These are phyloP conservation scores for Hypoxylon sp. DNA, from an alignment of 2,329 filamentous ascomycete species.

Conservation along the genomic window DNA sequence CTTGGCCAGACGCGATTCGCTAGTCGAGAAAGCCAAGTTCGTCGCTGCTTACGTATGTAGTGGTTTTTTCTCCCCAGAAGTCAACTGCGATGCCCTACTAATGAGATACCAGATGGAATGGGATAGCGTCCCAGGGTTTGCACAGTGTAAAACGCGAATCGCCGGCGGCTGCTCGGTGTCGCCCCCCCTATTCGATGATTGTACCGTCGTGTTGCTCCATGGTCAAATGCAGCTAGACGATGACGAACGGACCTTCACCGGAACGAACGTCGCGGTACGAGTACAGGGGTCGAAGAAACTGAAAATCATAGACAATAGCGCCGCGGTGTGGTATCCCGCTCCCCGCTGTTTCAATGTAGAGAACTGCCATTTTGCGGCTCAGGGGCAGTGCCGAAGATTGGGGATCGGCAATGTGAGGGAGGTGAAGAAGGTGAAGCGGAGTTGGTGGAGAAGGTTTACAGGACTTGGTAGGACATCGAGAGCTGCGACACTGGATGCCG, in stretches of 20 bases:
- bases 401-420: conserved; percentile 18
- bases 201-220: conserved; percentile 5
- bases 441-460: conserved; percentile 6
- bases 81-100: neutral
- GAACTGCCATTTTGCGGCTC: conserved; percentile 1
- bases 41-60: neutral
- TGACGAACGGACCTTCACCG: neutral
- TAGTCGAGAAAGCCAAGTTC: neutral
- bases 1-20: neutral
- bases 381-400: conserved; percentile 11
- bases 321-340: conserved; percentile 17
- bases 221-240: conserved; percentile 16
- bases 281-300: conserved; percentile 9
- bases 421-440: neutral
- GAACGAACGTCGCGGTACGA: conserved; percentile 9
- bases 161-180: neutral
- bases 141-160: neutral
- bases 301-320: conserved; percentile 3
- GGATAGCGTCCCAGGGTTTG: neutral
- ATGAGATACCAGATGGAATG: conserved; percentile 11
- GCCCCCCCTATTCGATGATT: conserved; percentile 3
- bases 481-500: neutral
- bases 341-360: conserved; percentile 15
- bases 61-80: neutral
- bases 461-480: neutral